phyloP scores from a whole-genome alignment of 306 rosid species.

The Prunus armeniaca region DNA sequence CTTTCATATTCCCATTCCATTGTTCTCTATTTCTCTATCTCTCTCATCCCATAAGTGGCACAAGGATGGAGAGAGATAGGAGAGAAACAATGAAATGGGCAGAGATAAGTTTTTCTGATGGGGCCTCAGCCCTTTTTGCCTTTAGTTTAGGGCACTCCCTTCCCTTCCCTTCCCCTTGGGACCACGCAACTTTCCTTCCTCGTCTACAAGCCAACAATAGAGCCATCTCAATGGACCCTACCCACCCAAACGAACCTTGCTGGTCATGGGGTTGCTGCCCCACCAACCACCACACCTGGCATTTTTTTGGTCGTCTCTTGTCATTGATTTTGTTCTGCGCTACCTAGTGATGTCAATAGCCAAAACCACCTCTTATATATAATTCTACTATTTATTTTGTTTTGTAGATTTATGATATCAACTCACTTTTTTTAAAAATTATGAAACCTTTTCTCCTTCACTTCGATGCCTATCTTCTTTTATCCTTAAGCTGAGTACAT shows the following conservation, averaged over 20 bases:
- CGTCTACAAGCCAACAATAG: conserved; percentile 42
- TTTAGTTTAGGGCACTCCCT: neutral
- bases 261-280: neutral
- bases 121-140: neutral
- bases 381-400: neutral
- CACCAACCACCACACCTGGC: conserved; percentile 2
- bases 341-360: neutral
- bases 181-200: conserved; percentile 1
- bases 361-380: neutral
- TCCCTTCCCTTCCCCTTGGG: neutral
- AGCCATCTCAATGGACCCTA: conserved; percentile 29
- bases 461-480: too few species aligned
- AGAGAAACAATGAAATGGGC: too few species aligned
- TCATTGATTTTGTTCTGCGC: conserved; percentile 9
- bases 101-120: too few species aligned
- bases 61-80: too few species aligned
- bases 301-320: conserved; percentile 28
- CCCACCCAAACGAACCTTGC: conserved; percentile 19
- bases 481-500: neutral
- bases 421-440: neutral
- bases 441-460: too few species aligned
- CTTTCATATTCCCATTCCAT: too few species aligned
- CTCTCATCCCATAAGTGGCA: too few species aligned
- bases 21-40: too few species aligned
- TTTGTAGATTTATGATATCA: neutral